Base-by-base conservation (phyloP, 176 grass and related monocot species). In the Bothriochloa decipiens region DNA sequence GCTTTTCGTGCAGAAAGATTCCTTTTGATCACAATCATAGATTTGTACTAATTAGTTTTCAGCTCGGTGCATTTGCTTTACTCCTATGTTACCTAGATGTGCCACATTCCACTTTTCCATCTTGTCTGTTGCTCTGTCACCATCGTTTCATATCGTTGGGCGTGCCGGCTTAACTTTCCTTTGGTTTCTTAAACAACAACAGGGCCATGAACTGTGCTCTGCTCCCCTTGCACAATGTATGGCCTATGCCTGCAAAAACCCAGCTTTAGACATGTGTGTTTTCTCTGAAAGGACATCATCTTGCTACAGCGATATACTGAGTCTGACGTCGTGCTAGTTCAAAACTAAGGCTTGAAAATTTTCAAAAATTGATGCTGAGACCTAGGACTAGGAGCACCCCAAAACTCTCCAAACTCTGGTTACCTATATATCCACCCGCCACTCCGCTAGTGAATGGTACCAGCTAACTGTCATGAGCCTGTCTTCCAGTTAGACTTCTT, bases 1-100 rank as follows among this genome's bases (percentile, higher is more conserved):
- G 43, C 46, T 63, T 69, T 86, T 52, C n/a, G 45, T 41, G 12
- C 80, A 27, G 84, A 33, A 87, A 90, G 84, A 90, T 87, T 90
- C 84, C 88, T 90, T 90, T 80, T 78, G 75, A 83, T 74, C 80
- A 18, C 61, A 79, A 90, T 87, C 80, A 87, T 90, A 50, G 58
- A 28, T 77, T 58, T 66, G 78, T 67, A 71, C 80, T 82, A 49
- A 83, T 83, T 68, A 72, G 76, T 50, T 46, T 53, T 73, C 78
- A 72, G 46, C 18, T 55, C 61, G 58, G 69, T 45, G 79, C 50
- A 61, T 78, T 74, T 74, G 58, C 79, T 57, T 82, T n/a, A n/a
- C n/a, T n/a, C n/a, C n/a, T n/a, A n/a, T n/a, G n/a, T n/a, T n/a
- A n/a, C n/a, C n/a, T n/a, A n/a, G n/a, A n/a, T n/a, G n/a, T n/a